A percentile compares a stretch with the other conserved stretches of the same genome.
Conservation (phyloP, 306 rosid genomes). For the Prunus davidiana region DNA sequence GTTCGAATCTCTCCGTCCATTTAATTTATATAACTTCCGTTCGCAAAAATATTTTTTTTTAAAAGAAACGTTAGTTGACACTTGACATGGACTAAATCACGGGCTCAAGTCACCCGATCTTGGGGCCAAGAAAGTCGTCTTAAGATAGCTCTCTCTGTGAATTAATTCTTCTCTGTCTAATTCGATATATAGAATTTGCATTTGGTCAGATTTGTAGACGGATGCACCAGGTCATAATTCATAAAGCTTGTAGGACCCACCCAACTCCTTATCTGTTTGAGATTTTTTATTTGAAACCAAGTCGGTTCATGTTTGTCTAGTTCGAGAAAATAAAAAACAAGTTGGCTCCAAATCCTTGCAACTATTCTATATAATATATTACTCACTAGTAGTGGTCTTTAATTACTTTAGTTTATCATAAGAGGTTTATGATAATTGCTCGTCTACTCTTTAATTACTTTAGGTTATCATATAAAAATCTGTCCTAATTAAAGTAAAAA, state of each 20-base stretch:
- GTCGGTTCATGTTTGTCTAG: not conserved
- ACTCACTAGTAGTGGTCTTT: not conserved
- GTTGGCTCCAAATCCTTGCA: not conserved
- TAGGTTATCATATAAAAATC: not conserved
- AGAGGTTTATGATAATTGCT: not conserved
- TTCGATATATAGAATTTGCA: not conserved
- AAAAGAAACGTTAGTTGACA: not conserved
- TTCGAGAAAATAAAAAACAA: not conserved
- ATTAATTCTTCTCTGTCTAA: not conserved
- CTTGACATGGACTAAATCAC: not conserved
- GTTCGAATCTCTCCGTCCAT: rapidly evolving
- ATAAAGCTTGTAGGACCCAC: not conserved
- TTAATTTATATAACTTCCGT: too few relatives aligned
- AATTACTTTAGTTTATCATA: not conserved
- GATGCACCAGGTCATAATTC: not conserved
- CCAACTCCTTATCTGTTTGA: not conserved
- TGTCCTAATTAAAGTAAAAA: not conserved
- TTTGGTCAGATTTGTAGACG: not conserved
- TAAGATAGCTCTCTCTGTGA: not conserved
- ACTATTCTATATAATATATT: not conserved
- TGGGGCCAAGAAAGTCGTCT: not conserved
- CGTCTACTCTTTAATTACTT: not conserved
- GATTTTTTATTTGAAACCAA: not conserved
- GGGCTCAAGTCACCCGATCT: not conserved
- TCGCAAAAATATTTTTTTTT: too few relatives aligned